Evolutionary conservation across 306 rosid genomes (phyloP).

Genomic region (Calophaca sinica): DNA sequence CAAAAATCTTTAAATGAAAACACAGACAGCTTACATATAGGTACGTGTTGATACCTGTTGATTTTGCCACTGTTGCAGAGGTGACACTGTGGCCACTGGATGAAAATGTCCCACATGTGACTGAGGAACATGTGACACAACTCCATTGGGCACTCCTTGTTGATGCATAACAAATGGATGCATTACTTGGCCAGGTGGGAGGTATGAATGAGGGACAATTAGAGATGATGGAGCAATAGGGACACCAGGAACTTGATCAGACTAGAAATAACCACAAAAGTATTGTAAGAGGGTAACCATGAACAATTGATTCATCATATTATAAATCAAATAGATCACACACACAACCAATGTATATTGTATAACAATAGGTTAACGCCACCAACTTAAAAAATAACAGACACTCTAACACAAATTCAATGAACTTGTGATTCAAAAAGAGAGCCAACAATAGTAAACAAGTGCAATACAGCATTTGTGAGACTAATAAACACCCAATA

Average conservation of each 20-base stretch:
- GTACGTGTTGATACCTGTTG: conserved; percentile 66
- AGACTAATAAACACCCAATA: too few species aligned
- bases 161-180: conserved; percentile 94
- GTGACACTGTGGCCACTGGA: conserved; percentile 69
- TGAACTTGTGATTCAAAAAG: too few species aligned
- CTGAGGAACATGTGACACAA: conserved; percentile 64
- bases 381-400: too few species aligned
- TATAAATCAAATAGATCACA: too few species aligned
- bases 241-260: conserved; percentile 69
- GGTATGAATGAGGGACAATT: conserved; percentile 87
- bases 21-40: conserved; percentile 24
- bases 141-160: conserved; percentile 80
- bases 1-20: background rate
- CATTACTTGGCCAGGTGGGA: conserved; percentile 86
- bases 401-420: too few species aligned
- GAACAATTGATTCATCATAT: background rate
- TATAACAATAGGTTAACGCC: too few species aligned
- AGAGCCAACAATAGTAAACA: too few species aligned
- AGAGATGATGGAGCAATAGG: conserved; percentile 82
- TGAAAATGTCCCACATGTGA: conserved; percentile 86
- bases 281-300: conserved; percentile 17
- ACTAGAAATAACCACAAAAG: conserved; percentile 54
- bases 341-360: too few species aligned
- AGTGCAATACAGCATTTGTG: too few species aligned
- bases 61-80: conserved; percentile 90